phyloP scores from a whole-genome alignment of 169 alveolate genomes.

The Plasmodium malariae region DNA sequence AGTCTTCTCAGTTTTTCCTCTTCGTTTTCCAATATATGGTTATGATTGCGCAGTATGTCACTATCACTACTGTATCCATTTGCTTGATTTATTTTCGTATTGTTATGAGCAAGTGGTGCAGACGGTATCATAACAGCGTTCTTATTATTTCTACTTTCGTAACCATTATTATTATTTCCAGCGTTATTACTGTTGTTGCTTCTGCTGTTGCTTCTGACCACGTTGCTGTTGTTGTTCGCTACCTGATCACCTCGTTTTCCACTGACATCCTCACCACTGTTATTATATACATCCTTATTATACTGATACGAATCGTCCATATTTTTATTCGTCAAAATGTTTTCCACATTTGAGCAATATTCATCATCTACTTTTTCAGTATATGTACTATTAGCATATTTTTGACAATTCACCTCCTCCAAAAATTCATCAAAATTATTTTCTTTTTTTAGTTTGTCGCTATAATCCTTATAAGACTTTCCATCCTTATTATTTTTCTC shows the following conservation, averaged over 20 bases:
- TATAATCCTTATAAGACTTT: background rate
- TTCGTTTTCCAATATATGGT: conserved; percentile 18
- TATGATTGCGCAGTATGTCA: conserved; percentile 14
- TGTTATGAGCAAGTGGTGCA: background rate
- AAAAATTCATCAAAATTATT: conserved; percentile 65
- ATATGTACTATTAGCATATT: conserved; percentile 1
- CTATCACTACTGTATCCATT: conserved; percentile 75
- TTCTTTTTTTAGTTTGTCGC: conserved; percentile 57
- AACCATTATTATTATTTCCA: background rate
- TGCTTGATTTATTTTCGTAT: conserved; percentile 7
- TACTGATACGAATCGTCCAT: conserved; percentile 45
- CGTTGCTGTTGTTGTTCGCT: background rate
- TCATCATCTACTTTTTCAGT: conserved; percentile 35
- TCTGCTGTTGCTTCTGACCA: background rate
- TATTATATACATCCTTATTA: conserved; percentile 1
- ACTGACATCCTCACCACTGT: background rate
- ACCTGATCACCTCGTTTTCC: background rate
- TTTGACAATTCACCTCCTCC: conserved; percentile 37
- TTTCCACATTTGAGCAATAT: conserved; percentile 27
- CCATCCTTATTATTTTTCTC: background rate
- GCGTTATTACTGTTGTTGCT: background rate
- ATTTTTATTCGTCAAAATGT: conserved; percentile 25
- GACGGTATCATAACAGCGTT: background rate
- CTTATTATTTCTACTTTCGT: background rate
- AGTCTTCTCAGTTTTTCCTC: conserved; percentile 9